Conservation (phyloP, 805 yeast species). For the Hanseniaspora lindneri region DNA sequence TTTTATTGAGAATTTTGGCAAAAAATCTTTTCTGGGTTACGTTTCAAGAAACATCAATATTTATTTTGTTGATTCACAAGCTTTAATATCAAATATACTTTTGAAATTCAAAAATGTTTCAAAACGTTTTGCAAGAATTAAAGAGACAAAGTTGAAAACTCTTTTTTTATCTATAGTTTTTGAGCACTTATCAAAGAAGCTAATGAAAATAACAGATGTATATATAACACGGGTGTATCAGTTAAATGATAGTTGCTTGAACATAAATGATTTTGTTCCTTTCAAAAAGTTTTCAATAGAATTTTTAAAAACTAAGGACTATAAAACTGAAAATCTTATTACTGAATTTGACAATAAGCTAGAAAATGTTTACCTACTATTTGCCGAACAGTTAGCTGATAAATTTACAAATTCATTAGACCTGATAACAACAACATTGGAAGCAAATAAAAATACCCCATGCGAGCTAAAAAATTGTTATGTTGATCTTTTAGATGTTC, state of each 20-base stretch:
- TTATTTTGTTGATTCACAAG: neutral
- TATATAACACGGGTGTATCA: neutral
- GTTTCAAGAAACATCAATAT: neutral
- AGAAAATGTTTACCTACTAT: neutral
- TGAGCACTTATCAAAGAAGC: neutral
- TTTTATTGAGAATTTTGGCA: neutral
- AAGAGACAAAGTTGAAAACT: neutral
- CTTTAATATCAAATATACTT: neutral
- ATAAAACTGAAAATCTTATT: neutral
- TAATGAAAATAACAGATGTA: neutral
- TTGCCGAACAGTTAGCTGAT: neutral
- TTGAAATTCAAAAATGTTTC: neutral
- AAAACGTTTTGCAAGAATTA: neutral
- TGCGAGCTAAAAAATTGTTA: neutral
- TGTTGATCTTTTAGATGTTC: neutral
- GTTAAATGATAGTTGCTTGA: neutral
- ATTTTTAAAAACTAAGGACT: neutral
- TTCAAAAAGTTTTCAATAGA: neutral
- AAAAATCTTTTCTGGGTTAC: neutral
- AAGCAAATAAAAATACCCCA: neutral
- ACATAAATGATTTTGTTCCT: neutral
- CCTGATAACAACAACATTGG: neutral
- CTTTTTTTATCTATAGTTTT: neutral
- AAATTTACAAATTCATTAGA: neutral
- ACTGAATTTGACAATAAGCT: neutral